Evolutionary conservation across 2,329 filamentous ascomycete species (phyloP).

Genomic region (Rosellinia necatrix): DNA sequence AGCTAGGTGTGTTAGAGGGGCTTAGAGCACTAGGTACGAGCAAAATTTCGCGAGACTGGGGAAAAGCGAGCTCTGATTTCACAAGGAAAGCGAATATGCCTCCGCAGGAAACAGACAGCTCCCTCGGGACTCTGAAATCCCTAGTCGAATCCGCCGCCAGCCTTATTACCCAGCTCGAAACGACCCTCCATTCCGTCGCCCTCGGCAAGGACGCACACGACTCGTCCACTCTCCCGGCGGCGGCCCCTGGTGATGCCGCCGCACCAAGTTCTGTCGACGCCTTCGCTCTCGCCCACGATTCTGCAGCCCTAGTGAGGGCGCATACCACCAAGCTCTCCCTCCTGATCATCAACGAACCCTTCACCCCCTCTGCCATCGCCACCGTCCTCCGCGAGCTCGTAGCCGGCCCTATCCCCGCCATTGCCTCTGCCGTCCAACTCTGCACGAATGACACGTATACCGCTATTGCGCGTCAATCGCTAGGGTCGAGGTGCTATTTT

Average conservation of each 20-base stretch:
- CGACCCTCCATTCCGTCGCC: slow-evolving; percentile 2
- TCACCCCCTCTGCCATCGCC: slow-evolving; percentile 76
- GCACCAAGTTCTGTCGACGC: slow-evolving; percentile 51
- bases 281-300: slow-evolving; percentile 72
- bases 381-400: slow-evolving; percentile 75
- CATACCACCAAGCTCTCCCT: slow-evolving; percentile 88
- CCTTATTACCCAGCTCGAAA: slow-evolving; percentile 18
- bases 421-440: slow-evolving; percentile 72
- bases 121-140: slow-evolving; percentile 46
- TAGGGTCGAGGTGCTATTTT: slow-evolving; percentile 61
- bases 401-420: slow-evolving; percentile 71
- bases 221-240: background rate
- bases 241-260: slow-evolving; percentile 15
- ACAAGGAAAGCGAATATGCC: slow-evolving; percentile 28
- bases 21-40: no score
- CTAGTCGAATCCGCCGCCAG: slow-evolving; percentile 39
- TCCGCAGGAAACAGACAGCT: slow-evolving; percentile 22
- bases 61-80: no score
- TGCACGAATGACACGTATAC: slow-evolving; percentile 68
- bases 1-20: no score
- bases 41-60: no score
- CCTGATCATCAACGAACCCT: slow-evolving; percentile 83
- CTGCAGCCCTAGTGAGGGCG: slow-evolving; percentile 74
- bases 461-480: slow-evolving; percentile 63
- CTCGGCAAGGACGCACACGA: background rate